Base-by-base conservation (phyloP, 768 basidiomycete species). In the Rhodotorula paludigena region DNA sequence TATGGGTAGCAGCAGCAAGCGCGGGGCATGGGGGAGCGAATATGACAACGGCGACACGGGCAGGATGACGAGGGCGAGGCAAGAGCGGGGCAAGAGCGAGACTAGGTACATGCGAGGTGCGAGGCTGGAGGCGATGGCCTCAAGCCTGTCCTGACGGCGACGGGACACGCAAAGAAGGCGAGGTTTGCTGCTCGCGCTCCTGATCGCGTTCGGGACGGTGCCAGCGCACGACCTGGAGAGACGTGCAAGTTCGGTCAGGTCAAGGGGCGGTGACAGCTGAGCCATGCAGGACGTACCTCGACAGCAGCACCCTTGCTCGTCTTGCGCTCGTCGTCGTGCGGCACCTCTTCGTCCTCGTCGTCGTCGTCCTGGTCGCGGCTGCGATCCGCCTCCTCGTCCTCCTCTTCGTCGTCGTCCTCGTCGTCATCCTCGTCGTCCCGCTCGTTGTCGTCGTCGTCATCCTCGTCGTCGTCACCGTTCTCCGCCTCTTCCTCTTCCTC, bases 191-290 rank as follows among this genome's bases (percentile, higher is more conserved):
- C 21, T 36, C 41, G 23, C 54, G 23, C n/a, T 54, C 30, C 25
- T 49, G 51, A 30, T 57, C 56, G 3, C 62, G 67, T 32, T 68
- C 67, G 38, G 63, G 52, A 9, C 67, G 67, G 53, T 68, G 67
- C 69, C 69, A 70, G 30, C 59, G 64, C 28, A 70, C 69, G 56
- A 70, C 69, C 68, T 69, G 49, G 14, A 5, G 16, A 9, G 5
- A 5, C 28, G 42, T 0, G 7, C 28, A 1, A 11, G 23, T 4
- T 18, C 32, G 20, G 9, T 23, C 6, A n/a, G 28, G 8, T 20
- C 10, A 47, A 36, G 36, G 28, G 21, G 9, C 33, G 49, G n/a
- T 18, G 48, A 32, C 1, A 25, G 23, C 21, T 56, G 42, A 32
- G 47, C 32, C 10, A 18, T 21, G 32, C n/a, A 14, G 38, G 41